Conservation (phyloP, 2,329 filamentous ascomycete species). For the Ophiostoma pallidulum region DNA sequence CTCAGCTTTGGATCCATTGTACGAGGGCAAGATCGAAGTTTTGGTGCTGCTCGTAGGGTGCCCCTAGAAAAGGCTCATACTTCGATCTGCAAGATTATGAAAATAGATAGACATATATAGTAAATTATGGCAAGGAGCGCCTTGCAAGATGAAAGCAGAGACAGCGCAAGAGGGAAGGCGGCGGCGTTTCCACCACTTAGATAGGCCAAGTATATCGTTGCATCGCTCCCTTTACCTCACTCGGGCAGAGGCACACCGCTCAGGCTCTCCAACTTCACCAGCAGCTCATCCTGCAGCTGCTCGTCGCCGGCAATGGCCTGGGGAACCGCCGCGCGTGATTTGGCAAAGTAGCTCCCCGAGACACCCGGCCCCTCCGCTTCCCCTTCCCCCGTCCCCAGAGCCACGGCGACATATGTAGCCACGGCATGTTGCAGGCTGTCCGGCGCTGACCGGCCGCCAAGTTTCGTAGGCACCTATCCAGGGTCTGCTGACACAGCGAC, state of each 20-base stretch:
- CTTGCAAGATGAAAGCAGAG: too few relatives aligned
- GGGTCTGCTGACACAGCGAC: conserved; percentile 35
- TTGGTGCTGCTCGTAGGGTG: too few relatives aligned
- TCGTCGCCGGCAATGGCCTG: conserved; percentile 28
- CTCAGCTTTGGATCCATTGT: too few relatives aligned
- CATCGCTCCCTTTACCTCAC: too few relatives aligned
- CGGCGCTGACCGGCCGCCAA: conserved; percentile 39
- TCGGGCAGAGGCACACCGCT: conserved; percentile 17
- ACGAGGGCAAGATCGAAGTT: too few relatives aligned
- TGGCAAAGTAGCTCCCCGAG: conserved; percentile 32
- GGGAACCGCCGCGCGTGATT: conserved; percentile 21
- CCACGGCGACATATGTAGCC: conserved; percentile 37
- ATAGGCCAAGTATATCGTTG: too few relatives aligned
- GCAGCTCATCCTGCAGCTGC: conserved; percentile 33
- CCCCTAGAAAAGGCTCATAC: too few relatives aligned
- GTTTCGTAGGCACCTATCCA: conserved; percentile 46
- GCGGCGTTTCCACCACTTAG: too few relatives aligned
- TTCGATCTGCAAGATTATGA: too few relatives aligned
- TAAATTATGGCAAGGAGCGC: too few relatives aligned
- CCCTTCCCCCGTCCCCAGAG: conserved; percentile 28
- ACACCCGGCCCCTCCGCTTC: conserved; percentile 21
- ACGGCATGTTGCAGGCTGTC: conserved; percentile 38
- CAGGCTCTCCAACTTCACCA: conserved; percentile 27
- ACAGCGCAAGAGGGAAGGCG: too few relatives aligned
- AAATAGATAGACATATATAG: too few relatives aligned